These are phyloP conservation scores for Hemileccinum rubropunctum DNA, from an alignment of 768 basidiomycete genomes.

Conservation along the genomic window DNA sequence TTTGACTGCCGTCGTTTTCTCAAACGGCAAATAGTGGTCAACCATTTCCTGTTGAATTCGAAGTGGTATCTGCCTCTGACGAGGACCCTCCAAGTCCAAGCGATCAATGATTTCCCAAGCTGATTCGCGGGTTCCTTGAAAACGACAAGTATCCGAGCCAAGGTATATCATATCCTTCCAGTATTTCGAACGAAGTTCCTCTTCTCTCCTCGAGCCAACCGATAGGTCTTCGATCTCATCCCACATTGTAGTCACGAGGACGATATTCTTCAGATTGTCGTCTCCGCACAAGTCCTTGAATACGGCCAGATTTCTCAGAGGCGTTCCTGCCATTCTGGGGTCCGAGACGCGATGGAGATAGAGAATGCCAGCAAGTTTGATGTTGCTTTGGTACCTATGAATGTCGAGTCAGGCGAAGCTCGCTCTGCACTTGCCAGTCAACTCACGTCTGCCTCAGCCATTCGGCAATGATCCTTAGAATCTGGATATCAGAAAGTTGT, in stretches of 20 bases:
- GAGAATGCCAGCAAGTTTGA: constrained; percentile 12
- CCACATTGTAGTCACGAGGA: constrained; percentile 23
- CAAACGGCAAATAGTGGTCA: constrained; percentile 2
- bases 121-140: constrained; percentile 6
- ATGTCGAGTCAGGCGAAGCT: not conserved
- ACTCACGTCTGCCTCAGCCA: constrained; percentile 20
- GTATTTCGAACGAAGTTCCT: constrained; percentile 8
- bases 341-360: constrained; percentile 17
- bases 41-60: constrained; percentile 20
- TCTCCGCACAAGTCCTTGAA: constrained; percentile 13
- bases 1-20: constrained; percentile 14
- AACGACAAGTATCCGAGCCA: constrained; percentile 13
- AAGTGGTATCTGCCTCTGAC: not conserved
- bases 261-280: constrained; percentile 9
- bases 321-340: constrained; percentile 7
- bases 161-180: constrained; percentile 14
- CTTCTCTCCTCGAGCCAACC: constrained; percentile 10
- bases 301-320: constrained; percentile 8
- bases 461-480: constrained; percentile 12
- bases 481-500: constrained; percentile 1
- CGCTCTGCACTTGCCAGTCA: no score
- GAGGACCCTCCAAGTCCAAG: constrained; percentile 1
- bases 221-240: constrained; percentile 3
- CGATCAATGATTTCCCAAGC: constrained; percentile 12
- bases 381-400: constrained; percentile 6